phyloP scores from a whole-genome alignment of 139 green algal genomes.

The Chlamydomonas applanata region DNA sequence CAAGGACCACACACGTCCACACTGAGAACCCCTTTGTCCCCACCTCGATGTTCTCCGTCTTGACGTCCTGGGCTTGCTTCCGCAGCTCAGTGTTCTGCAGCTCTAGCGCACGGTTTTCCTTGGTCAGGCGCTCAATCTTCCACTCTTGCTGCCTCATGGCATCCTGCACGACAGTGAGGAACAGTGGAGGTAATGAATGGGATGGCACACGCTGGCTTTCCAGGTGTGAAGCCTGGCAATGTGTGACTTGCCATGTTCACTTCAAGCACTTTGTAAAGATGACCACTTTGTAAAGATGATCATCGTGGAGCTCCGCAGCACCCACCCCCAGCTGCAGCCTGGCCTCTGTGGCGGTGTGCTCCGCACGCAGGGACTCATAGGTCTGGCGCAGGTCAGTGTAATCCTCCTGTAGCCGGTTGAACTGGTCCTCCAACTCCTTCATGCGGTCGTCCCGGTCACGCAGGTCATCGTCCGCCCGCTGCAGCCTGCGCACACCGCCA shows the following conservation, averaged over 20 bases:
- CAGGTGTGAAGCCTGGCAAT: too few species aligned
- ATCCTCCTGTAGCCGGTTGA: slow-evolving; percentile 19
- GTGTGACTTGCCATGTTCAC: too few species aligned
- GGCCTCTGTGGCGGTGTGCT: slow-evolving; percentile 2
- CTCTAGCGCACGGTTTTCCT: slow-evolving; percentile 57
- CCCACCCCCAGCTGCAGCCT: slow-evolving; percentile 11
- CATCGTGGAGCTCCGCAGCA: background rate
- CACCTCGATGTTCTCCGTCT: slow-evolving; percentile 64
- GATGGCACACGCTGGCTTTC: too few species aligned
- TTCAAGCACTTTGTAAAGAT: too few species aligned
- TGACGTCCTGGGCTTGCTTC: slow-evolving; percentile 41
- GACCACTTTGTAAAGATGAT: background rate
- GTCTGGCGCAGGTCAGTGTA: slow-evolving; percentile 28
- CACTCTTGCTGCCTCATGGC: slow-evolving; percentile 52
- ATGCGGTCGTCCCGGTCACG: slow-evolving; percentile 13
- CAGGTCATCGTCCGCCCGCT: slow-evolving; percentile 20
- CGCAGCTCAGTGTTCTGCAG: slow-evolving; percentile 48
- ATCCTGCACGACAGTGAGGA: slow-evolving; percentile 29
- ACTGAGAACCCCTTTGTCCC: background rate
- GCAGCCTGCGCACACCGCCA: slow-evolving; percentile 11
- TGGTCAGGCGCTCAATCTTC: slow-evolving; percentile 61
- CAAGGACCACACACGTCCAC: background rate
- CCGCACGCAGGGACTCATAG: slow-evolving; percentile 12
- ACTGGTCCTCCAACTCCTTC: slow-evolving; percentile 24
- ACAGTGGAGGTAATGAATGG: too few species aligned